Evolutionary conservation across 2,329 filamentous ascomycete genomes (phyloP).

Genomic region (Calycina marina): DNA sequence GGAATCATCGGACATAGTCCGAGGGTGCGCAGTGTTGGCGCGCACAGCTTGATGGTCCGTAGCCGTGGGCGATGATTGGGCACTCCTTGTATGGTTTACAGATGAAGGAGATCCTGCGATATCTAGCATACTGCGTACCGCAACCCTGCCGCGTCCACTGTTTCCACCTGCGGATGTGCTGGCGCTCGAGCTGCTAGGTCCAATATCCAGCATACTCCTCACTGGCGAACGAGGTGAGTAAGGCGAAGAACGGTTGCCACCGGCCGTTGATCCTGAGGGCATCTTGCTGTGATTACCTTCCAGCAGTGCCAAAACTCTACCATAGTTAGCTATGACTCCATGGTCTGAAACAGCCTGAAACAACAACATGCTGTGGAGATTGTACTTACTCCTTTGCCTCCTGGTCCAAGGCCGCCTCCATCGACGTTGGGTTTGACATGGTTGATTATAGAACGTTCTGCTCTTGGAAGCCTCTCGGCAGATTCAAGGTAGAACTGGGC

Average conservation of each 20-base stretch:
- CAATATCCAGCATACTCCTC: slow-evolving; percentile 27
- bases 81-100: slow-evolving; percentile 29
- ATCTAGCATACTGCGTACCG: slow-evolving; percentile 20
- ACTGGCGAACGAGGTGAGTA: slow-evolving; percentile 48
- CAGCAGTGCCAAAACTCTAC: slow-evolving; percentile 55
- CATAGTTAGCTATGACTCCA: no score
- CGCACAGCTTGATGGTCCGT: slow-evolving; percentile 23
- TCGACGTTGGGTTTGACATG: slow-evolving; percentile 42
- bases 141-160: background rate
- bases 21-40: slow-evolving; percentile 16
- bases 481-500: background rate
- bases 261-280: slow-evolving; percentile 17
- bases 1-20: slow-evolving; percentile 41
- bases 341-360: no score
- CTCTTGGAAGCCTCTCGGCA: slow-evolving; percentile 6
- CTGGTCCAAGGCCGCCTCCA: slow-evolving; percentile 64
- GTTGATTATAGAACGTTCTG: slow-evolving; percentile 6
- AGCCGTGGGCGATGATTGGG: slow-evolving; percentile 32
- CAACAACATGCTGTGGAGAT: no score
- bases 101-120: background rate
- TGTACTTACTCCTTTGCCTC: slow-evolving; percentile 61
- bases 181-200: background rate
- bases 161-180: background rate
- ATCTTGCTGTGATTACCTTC: slow-evolving; percentile 25
- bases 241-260: slow-evolving; percentile 37